Evolutionary conservation across 2,329 filamentous ascomycete genomes (phyloP).

Genomic region (Cladophialophora yegresii): DNA sequence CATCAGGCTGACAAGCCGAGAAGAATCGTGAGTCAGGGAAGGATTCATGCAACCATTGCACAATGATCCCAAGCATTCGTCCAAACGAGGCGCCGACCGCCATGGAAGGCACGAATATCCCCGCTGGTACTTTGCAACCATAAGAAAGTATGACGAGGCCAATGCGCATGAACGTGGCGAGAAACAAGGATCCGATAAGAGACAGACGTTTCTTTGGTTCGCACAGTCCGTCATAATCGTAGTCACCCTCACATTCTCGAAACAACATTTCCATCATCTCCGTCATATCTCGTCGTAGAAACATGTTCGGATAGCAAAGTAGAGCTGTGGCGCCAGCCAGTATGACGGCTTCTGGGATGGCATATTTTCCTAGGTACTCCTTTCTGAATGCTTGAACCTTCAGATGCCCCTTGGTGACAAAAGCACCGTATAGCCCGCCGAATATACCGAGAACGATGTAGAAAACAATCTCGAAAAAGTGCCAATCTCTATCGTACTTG

Average conservation of each 20-base stretch:
- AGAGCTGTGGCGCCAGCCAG: conserved; percentile 82
- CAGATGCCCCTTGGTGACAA: conserved; percentile 98
- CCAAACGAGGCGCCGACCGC: conserved; percentile 94
- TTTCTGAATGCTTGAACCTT: conserved; percentile 89
- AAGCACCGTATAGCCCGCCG: conserved; percentile 90
- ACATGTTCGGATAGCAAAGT: conserved; percentile 95
- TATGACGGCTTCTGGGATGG: conserved; percentile 81
- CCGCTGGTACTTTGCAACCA: conserved; percentile 94
- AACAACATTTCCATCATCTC: conserved; percentile 99
- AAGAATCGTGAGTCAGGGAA: conserved; percentile 85
- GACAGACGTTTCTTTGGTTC: conserved; percentile 71
- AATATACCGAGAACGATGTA: conserved; percentile 91
- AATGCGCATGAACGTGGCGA: conserved; percentile 78
- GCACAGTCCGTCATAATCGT: conserved; percentile 89
- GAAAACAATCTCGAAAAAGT: conserved; percentile 94
- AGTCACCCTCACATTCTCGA: conserved; percentile 82
- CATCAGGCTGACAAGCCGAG: conserved; percentile 81
- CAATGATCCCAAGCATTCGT: conserved; percentile 88
- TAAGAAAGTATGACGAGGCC: conserved; percentile 93
- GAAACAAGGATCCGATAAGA: conserved; percentile 74
- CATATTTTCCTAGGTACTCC: conserved; percentile 81
- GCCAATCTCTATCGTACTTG: conserved; percentile 92
- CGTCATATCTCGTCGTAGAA: conserved; percentile 95
- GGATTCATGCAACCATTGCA: conserved; percentile 82
- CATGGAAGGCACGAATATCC: conserved; percentile 98